Conservation (phyloP, 345 rosid genomes). For the Gossypium arboreum region DNA sequence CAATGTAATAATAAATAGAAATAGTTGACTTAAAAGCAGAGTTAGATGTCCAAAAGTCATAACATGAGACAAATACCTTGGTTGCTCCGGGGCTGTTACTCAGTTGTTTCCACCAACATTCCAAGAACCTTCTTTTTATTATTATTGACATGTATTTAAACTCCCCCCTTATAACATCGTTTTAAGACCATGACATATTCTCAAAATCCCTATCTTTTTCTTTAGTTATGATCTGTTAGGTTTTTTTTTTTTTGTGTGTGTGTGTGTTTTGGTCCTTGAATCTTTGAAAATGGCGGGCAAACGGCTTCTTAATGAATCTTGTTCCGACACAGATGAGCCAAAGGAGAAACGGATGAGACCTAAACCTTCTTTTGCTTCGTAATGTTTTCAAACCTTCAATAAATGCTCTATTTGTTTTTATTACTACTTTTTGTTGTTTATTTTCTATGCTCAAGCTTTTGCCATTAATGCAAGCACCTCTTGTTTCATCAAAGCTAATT, state of each 20-base stretch:
- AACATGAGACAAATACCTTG: neutral
- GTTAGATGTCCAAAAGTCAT: slow-evolving; percentile 14
- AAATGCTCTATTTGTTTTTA: neutral
- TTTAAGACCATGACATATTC: neutral
- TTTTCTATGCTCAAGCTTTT: neutral
- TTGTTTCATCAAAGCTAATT: neutral
- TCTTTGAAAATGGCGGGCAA: slow-evolving; percentile 55
- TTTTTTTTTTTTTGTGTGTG: neutral
- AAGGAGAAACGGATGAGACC: slow-evolving; percentile 50
- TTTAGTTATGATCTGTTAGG: neutral
- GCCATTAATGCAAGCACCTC: neutral
- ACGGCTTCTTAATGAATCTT: slow-evolving; percentile 41
- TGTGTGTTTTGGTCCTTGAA: too few relatives aligned
- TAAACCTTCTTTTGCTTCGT: slow-evolving; percentile 70
- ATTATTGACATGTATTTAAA: neutral
- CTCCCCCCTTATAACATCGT: neutral
- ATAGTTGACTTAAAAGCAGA: slow-evolving; percentile 6
- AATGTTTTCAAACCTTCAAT: slow-evolving; percentile 25
- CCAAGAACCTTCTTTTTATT: slow-evolving; percentile 19
- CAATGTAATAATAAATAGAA: neutral
- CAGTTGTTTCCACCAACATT: slow-evolving; percentile 16
- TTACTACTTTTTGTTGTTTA: neutral
- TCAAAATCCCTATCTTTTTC: neutral
- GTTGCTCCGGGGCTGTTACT: slow-evolving; percentile 8
- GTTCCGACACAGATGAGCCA: slow-evolving; percentile 37